phyloP scores from a whole-genome alignment of 129 eudicot genomes.

The Saposhnikovia divaricata region DNA sequence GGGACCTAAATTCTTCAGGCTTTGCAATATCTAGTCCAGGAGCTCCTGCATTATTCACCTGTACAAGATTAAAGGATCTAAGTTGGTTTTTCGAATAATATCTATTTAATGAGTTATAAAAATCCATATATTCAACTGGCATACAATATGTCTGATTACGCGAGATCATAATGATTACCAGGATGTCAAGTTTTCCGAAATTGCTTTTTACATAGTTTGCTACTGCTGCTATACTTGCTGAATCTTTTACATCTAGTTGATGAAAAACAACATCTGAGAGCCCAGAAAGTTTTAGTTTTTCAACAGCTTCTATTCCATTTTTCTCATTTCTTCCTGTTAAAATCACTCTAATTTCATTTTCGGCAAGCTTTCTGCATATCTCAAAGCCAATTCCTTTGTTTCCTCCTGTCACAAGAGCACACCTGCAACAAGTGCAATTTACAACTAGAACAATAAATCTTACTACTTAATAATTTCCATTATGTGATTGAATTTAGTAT shows the following conservation, averaged over 20 bases:
- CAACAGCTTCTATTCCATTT: too few species aligned
- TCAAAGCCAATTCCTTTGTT: slow-evolving; percentile 14
- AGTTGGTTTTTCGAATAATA: not conserved
- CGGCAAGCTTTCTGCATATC: slow-evolving; percentile 12
- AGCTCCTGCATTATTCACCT: too few species aligned
- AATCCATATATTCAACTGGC: not conserved
- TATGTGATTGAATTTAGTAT: too few species aligned
- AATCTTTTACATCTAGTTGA: slow-evolving; percentile 13
- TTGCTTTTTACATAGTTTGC: slow-evolving; percentile 1
- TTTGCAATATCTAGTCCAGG: too few species aligned
- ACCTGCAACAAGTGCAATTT: not conserved
- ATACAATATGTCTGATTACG: not conserved
- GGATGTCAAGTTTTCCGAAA: slow-evolving; percentile 13
- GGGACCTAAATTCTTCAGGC: too few species aligned
- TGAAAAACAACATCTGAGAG: slow-evolving; percentile 1
- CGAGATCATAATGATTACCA: not conserved
- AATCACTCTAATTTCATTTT: too few species aligned
- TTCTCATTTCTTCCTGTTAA: too few species aligned
- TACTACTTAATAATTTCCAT: not conserved
- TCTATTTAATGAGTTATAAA: not conserved
- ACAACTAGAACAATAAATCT: not conserved
- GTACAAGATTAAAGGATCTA: too few species aligned
- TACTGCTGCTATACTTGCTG: slow-evolving; percentile 6
- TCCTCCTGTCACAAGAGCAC: slow-evolving; percentile 13
- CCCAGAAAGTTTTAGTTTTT: not conserved